Conservation (phyloP, 768 basidiomycete genomes). For the Macrolepiota albuminosa region DNA sequence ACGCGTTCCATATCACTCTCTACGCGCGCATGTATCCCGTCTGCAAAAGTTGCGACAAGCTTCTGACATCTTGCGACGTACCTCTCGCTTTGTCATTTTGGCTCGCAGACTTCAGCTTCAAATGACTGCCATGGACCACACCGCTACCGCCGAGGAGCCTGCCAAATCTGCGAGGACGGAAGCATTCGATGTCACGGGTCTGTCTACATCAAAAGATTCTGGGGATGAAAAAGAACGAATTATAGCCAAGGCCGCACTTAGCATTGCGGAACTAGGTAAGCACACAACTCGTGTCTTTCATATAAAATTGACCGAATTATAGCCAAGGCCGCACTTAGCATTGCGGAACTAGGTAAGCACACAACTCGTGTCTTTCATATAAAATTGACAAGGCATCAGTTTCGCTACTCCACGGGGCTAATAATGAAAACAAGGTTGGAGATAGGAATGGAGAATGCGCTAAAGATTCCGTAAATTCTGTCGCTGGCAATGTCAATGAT, state of each 20-base stretch:
- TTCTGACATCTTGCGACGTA: conserved; percentile 78
- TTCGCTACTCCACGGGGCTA: conserved; percentile 43
- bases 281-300: conserved; percentile 8
- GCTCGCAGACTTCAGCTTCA: conserved; percentile 80
- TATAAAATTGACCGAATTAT: conserved; percentile 48
- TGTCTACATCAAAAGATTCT: conserved; percentile 27
- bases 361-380: background rate
- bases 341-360: conserved; percentile 81
- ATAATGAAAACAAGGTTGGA: background rate
- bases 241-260: conserved; percentile 92
- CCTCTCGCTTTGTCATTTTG: conserved; percentile 79
- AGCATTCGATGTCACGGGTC: conserved; percentile 8
- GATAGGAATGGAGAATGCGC: background rate
- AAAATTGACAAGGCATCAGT: conserved; percentile 28
- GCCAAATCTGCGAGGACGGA: conserved; percentile 11
- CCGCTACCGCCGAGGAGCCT: conserved; percentile 14
- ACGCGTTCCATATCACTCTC: conserved; percentile 72
- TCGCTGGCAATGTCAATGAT: conserved; percentile 14
- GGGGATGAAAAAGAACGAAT: conserved; percentile 83
- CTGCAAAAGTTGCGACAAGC: conserved; percentile 80
- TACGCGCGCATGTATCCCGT: conserved; percentile 65
- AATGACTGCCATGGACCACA: conserved; percentile 64
- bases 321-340: conserved; percentile 90
- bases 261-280: conserved; percentile 85
- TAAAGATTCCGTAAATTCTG: conserved; percentile 7